Conservation (phyloP, 129 eudicot species). For the Rutidosis leptorrhynchoides region DNA sequence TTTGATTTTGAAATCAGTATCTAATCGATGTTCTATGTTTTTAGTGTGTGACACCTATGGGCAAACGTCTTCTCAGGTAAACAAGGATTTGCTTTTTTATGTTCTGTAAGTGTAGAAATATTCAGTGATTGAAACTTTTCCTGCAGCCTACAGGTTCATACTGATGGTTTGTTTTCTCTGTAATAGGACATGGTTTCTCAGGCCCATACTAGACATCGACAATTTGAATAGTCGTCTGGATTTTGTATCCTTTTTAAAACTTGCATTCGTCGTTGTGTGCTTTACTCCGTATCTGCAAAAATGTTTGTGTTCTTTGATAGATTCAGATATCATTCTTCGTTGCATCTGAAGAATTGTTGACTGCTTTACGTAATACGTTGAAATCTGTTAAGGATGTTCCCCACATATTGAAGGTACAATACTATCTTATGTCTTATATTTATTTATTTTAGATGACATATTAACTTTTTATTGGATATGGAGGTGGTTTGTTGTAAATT, state of each 20-base stretch:
- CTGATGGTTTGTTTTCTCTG: slow-evolving; percentile 17
- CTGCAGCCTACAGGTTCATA: not conserved
- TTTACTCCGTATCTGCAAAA: slow-evolving; percentile 1
- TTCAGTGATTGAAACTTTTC: no score
- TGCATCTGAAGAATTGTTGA: slow-evolving; percentile 66
- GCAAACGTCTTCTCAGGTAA: slow-evolving; percentile 90
- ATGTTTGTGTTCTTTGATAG: slow-evolving; percentile 30
- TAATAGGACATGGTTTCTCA: slow-evolving; percentile 83
- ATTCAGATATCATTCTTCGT: slow-evolving; percentile 77
- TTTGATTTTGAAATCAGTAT: slow-evolving; percentile 8
- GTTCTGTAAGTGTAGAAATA: not conserved
- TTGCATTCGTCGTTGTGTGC: not conserved
- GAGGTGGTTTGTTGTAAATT: not conserved
- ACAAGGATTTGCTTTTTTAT: slow-evolving; percentile 7
- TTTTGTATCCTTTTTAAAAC: slow-evolving; percentile 67
- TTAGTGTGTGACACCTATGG: slow-evolving; percentile 95
- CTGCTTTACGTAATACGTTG: slow-evolving; percentile 80
- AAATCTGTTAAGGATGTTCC: slow-evolving; percentile 93
- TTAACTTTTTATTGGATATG: slow-evolving; percentile 8
- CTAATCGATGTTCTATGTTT: slow-evolving; percentile 14
- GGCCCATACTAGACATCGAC: slow-evolving; percentile 84
- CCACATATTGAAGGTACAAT: slow-evolving; percentile 72
- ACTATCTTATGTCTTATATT: slow-evolving; percentile 13
- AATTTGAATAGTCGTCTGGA: slow-evolving; percentile 70
- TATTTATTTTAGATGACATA: slow-evolving; percentile 14